Percentiles rank a stretch among this genome's conserved stretches.
phyloP scores from a whole-genome alignment of 2,329 filamentous ascomycete species.

The Sclerotinia glacialis region DNA sequence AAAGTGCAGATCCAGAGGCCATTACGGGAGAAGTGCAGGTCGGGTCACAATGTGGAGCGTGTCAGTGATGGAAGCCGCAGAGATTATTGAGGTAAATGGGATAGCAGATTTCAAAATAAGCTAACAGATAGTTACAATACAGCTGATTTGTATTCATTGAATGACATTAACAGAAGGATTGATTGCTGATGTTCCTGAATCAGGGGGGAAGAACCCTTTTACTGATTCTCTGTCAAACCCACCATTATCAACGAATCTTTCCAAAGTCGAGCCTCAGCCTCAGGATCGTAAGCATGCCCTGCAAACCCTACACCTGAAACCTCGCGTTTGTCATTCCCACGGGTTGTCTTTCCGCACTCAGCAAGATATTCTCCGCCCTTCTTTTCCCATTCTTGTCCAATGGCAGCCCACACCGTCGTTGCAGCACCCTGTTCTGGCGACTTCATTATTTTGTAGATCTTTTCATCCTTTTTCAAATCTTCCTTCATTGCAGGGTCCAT shows the following conservation, averaged over 20 bases:
- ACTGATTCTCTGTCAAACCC: conserved; percentile 31
- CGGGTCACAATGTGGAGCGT: neutral
- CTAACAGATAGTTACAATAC: neutral
- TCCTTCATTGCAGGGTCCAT: too few species aligned
- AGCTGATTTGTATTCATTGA: too few species aligned
- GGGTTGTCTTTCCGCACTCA: conserved; percentile 25
- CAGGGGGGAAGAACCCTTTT: neutral
- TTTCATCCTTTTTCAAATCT: too few species aligned
- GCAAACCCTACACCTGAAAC: conserved; percentile 31
- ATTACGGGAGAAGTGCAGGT: neutral
- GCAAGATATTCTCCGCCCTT: conserved; percentile 14
- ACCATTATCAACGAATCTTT: conserved; percentile 40
- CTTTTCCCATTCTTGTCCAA: conserved; percentile 44
- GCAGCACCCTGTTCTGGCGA: conserved; percentile 36
- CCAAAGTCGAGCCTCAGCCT: conserved; percentile 45
- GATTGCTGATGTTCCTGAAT: neutral
- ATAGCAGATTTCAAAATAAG: neutral
- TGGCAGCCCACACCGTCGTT: conserved; percentile 44
- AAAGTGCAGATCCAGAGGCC: too few species aligned
- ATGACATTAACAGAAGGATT: neutral
- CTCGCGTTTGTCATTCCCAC: conserved; percentile 34
- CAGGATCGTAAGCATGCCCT: conserved; percentile 40
- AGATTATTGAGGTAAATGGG: neutral
- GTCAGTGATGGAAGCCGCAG: neutral
- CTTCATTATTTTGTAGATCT: neutral